Percentiles rank a stretch among this genome's conserved stretches.
These are phyloP conservation scores for Chlorella sp. DNA, from an alignment of 139 green algal genomes.

Conservation along the genomic window DNA sequence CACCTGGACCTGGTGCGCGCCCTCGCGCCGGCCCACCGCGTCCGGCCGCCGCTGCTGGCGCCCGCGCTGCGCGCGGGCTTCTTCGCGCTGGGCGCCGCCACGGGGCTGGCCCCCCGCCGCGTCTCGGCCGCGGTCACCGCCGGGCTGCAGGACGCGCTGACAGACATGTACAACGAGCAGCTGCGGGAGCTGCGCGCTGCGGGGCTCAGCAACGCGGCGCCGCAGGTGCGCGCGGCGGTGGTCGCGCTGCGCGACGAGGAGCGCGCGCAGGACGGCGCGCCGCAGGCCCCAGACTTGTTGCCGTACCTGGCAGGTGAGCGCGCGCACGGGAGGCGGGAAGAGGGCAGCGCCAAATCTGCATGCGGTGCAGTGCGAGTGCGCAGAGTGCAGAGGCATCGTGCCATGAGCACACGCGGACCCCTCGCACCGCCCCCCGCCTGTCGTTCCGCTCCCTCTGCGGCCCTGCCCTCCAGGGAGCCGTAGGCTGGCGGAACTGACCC, in stretches of 20 bases:
- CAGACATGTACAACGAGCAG: constrained; percentile 65
- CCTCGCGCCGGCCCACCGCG: constrained; percentile 12
- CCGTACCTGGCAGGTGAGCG: background rate
- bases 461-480: background rate
- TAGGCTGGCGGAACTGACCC: constrained; percentile 23
- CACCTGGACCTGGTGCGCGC: constrained; percentile 1
- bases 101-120: background rate
- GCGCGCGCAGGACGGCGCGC: constrained; percentile 37
- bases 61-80: constrained; percentile 11
- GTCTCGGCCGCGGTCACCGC: constrained; percentile 26
- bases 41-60: constrained; percentile 13
- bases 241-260: constrained; percentile 52
- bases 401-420: too few relatives aligned
- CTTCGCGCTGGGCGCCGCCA: constrained; percentile 13
- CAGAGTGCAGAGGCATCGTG: too few relatives aligned
- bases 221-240: constrained; percentile 41
- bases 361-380: background rate
- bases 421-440: too few relatives aligned
- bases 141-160: constrained; percentile 54
- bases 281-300: constrained; percentile 38
- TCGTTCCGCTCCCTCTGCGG: background rate
- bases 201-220: constrained; percentile 22
- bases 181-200: constrained; percentile 49
- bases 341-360: background rate
- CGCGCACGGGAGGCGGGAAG: background rate